Evolutionary conservation across 345 rosid species (phyloP), one percentile per base, ranked within the genome.

Genomic region (Arabis alpina): DNA sequence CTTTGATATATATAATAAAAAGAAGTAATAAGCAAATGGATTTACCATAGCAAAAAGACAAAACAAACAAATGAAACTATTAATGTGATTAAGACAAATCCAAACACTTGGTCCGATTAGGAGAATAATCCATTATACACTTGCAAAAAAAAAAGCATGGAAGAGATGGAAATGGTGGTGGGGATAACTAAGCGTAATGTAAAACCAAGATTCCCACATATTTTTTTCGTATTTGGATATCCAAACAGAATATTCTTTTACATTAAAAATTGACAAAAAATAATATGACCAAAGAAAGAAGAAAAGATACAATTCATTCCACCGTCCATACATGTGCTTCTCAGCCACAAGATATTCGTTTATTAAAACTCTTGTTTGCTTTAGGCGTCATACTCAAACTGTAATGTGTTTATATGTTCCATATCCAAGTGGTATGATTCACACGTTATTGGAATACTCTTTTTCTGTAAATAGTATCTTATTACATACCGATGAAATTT

Each of bases 121-220:
- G 61, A 56, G 34, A 55, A 43, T 28, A 61, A 32, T n/a, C 28
- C 19, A 43, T 41, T 10, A 39, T 2, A 24, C 4, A 45, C 42
- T 45, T 54, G 64, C 70, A 12, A 72, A 63, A 61, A 27, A 12
- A 72, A 63, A 61, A 27, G 2, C 32, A 63, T 44, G 76, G 70
- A 63, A 48, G 50, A 60, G 4, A 42, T 5, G 14, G 30, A 36
- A 3, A 49, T 62, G 68, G 61, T 27, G 52, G 62, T 73, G 66
- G 72, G 77, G 71, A 57, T 65, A 73, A 57, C 59, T 49, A 57
- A 19, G 71, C 61, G 54, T 73, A 57, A 58, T 56, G 71, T 3
- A 56, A 56, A 73, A 65, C 66, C 61, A 65, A 73, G 66, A 65
- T 65, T 72, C 76, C 3, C 5, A 23, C 43, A 3, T 23, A n/a